Evolutionary conservation across 371 early-diverging fungal genomes (phyloP).

Genomic region (Synchytrium microbalum): DNA sequence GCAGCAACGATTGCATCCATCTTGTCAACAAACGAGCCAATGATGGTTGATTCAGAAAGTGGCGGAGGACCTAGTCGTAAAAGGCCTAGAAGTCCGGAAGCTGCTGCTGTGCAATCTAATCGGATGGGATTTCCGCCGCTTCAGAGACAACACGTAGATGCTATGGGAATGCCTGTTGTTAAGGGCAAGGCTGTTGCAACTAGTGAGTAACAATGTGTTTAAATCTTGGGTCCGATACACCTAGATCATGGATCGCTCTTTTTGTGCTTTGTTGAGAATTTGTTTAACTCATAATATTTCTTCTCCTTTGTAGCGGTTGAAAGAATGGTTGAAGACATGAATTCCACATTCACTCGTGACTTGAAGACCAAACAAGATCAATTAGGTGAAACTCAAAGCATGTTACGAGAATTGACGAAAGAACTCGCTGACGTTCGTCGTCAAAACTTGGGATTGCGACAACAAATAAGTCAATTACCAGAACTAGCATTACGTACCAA

Average conservation of each 20-base stretch:
- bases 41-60: too few relatives aligned
- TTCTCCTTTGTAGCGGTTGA: slow-evolving; percentile 42
- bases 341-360: slow-evolving; percentile 27
- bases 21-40: too few relatives aligned
- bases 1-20: too few relatives aligned
- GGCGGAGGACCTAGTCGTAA: too few relatives aligned
- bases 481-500: slow-evolving; percentile 48
- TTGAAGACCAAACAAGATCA: slow-evolving; percentile 52
- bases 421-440: slow-evolving; percentile 60
- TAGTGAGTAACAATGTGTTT: too few relatives aligned
- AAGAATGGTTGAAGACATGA: slow-evolving; percentile 53
- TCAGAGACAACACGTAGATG: not conserved
- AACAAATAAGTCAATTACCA: slow-evolving; percentile 43
- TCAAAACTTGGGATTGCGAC: slow-evolving; percentile 45
- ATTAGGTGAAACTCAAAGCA: slow-evolving; percentile 48
- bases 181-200: not conserved
- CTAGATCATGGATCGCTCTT: too few relatives aligned
- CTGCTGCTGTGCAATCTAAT: not conserved
- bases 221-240: too few relatives aligned
- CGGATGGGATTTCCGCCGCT: not conserved
- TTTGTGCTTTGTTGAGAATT: too few relatives aligned
- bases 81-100: not conserved
- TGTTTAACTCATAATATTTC: too few relatives aligned
- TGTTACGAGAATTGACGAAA: slow-evolving; percentile 49
- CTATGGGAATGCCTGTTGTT: not conserved